Conservation (phyloP, 305 asterid genomes). For the Solanum hybrid region DNA sequence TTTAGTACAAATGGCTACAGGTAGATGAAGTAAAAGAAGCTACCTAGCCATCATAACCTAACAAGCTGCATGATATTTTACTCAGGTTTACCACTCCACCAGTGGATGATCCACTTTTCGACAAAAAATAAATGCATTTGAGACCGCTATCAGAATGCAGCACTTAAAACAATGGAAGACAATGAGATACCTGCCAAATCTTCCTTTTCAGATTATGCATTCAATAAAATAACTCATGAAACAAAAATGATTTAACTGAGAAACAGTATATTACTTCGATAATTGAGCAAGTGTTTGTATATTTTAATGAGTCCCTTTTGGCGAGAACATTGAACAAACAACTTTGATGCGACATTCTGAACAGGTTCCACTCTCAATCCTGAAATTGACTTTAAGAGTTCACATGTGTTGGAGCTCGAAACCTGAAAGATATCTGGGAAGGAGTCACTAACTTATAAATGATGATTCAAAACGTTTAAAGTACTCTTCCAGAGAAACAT, state of each 20-base stretch:
- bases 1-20: background rate
- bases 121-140: background rate
- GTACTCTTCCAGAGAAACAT: constrained; percentile 9
- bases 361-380: constrained; percentile 92
- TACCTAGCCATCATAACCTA: background rate
- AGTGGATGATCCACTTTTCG: background rate
- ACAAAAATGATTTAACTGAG: background rate
- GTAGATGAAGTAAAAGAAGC: background rate
- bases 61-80: background rate
- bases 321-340: constrained; percentile 97
- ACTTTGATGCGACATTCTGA: constrained; percentile 79
- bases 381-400: constrained; percentile 76
- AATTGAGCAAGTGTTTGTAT: constrained; percentile 88
- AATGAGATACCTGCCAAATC: background rate
- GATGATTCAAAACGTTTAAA: background rate
- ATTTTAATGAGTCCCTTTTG: constrained; percentile 94
- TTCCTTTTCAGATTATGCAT: background rate
- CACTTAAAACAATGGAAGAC: background rate
- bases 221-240: background rate
- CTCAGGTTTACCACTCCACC: background rate
- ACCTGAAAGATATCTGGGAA: constrained; percentile 40
- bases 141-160: background rate
- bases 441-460: background rate
- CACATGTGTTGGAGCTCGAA: constrained; percentile 77
- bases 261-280: constrained; percentile 53